Base-by-base conservation (phyloP, 805 yeast genomes). In the Monosporozyma aquatica region DNA sequence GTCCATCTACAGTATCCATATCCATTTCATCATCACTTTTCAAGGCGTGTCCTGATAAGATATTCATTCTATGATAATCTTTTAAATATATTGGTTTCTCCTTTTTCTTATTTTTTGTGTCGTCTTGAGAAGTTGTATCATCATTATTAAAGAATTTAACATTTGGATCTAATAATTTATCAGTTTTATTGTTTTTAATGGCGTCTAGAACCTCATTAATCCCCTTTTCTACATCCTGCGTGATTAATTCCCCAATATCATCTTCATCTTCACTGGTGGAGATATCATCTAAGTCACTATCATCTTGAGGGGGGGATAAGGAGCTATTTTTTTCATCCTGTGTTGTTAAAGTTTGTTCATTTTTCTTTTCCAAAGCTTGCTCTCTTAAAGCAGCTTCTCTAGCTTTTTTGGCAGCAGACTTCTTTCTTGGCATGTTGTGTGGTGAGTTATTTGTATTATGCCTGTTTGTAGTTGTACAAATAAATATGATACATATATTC, bases 31-130 rank as follows among this genome's bases (percentile, higher is more conserved):
- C 77, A 2, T 71, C 78, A n/a, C 72, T 78, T 22, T 69, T 70
- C 30, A 68, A 70, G 18, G 74, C 75, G 33, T 70, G 72, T 9
- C 89, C 90, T 3, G 79, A 69, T n/a, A 92, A 66, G 27, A 89
- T 62, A 50, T 78, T 82, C 78, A 77, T 76, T 60, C 97, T 73
- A 58, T 92, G 97, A 56, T 89, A 92, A 61, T 92, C 98, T 53
- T 89, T 87, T 62, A 92, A 73, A 59, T 81, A 86, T 43, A 92
- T 69, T 8, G 97, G 96, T 57, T 84, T 85, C 10, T 74, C 70
- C 46, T 69, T 67, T 35, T 68, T 70, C 2, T 37, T 45, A 1
- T 43, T 56, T n/a, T 50, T 64, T 17, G 69, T 69, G 3, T 62
- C 66, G 18, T 72, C 80, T 4, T 78, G 72, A 17, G n/a, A n/a